These are phyloP conservation scores for Berkeleyomyces rouxiae DNA, from an alignment of 2,329 filamentous ascomycete genomes.

Conservation along the genomic window DNA sequence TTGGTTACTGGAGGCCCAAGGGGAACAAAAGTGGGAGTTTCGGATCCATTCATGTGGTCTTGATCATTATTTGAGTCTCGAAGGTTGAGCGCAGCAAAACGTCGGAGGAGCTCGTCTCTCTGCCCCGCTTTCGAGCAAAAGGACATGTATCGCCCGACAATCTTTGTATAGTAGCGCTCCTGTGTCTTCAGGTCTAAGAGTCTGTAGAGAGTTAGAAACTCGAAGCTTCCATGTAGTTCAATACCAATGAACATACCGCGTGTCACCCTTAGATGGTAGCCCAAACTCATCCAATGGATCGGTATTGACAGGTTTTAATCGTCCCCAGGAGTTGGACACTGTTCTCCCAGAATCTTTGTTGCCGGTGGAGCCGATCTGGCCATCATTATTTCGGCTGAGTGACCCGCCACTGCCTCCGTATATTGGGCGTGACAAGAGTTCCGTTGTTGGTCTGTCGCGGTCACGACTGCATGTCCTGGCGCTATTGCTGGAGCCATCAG, in stretches of 20 bases:
- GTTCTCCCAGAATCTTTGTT: slow-evolving; percentile 17
- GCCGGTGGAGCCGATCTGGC: neutral
- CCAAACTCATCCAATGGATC: slow-evolving; percentile 72
- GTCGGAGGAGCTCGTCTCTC: slow-evolving; percentile 54
- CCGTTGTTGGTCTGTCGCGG: slow-evolving; percentile 6
- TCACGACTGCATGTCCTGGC: slow-evolving; percentile 1
- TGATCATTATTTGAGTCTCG: slow-evolving; percentile 1
- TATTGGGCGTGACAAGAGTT: neutral
- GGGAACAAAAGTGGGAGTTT: neutral
- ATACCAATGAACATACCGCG: slow-evolving; percentile 36
- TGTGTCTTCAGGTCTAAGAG: slow-evolving; percentile 62
- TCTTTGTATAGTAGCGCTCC: slow-evolving; percentile 71
- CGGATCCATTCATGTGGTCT: neutral
- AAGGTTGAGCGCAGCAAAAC: slow-evolving; percentile 48
- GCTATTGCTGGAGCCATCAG: neutral
- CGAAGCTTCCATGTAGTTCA: neutral
- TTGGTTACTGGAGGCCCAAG: slow-evolving; percentile 8
- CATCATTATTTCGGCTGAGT: neutral
- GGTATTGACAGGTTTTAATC: slow-evolving; percentile 54
- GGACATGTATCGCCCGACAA: slow-evolving; percentile 74
- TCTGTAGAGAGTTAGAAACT: slow-evolving; percentile 24
- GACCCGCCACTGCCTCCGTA: neutral
- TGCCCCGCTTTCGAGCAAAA: slow-evolving; percentile 65
- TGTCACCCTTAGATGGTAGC: slow-evolving; percentile 81
- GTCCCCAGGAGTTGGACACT: slow-evolving; percentile 44